phyloP scores from a whole-genome alignment of 352 stramenopile genomes.

The Phytophthora syringae region DNA sequence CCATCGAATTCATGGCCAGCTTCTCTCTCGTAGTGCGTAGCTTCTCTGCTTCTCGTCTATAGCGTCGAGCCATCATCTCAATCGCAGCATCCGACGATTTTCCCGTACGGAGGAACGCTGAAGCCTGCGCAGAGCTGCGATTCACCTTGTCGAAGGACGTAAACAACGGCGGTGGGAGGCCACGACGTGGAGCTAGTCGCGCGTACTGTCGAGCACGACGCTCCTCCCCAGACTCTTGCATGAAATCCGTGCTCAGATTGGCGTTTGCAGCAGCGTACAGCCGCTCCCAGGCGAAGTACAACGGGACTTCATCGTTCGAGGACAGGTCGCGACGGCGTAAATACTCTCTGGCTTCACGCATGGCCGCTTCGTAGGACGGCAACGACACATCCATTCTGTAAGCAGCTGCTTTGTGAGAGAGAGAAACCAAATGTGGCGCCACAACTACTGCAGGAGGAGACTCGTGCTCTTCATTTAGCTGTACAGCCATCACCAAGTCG shows the following conservation, averaged over 20 bases:
- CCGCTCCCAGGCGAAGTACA: constrained; percentile 66
- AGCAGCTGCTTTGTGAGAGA: constrained; percentile 7
- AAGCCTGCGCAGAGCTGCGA: constrained; percentile 38
- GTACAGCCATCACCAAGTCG: too few relatives aligned
- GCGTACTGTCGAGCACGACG: constrained; percentile 39
- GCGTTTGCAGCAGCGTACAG: constrained; percentile 53
- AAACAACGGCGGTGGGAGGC: constrained; percentile 33
- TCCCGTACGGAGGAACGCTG: constrained; percentile 42
- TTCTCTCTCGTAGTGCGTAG: constrained; percentile 32
- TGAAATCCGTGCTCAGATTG: constrained; percentile 55
- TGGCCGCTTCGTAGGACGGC: constrained; percentile 47
- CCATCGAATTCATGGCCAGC: constrained; percentile 3
- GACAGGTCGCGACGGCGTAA: constrained; percentile 48
- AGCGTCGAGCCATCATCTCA: constrained; percentile 43
- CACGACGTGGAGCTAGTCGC: constrained; percentile 40
- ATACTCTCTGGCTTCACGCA: constrained; percentile 39
- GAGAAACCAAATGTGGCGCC: constrained; percentile 29
- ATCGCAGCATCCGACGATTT: constrained; percentile 30
- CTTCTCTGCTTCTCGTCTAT: constrained; percentile 40
- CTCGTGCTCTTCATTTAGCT: constrained; percentile 20
- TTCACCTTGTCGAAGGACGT: constrained; percentile 37
- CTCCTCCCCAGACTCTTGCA: constrained; percentile 42
- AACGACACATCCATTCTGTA: constrained; percentile 26
- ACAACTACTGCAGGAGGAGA: background rate
- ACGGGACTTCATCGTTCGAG: constrained; percentile 54